These are phyloP conservation scores for Hypoxylon rubiginosum DNA, from an alignment of 2,329 filamentous ascomycete species.

Conservation along the genomic window DNA sequence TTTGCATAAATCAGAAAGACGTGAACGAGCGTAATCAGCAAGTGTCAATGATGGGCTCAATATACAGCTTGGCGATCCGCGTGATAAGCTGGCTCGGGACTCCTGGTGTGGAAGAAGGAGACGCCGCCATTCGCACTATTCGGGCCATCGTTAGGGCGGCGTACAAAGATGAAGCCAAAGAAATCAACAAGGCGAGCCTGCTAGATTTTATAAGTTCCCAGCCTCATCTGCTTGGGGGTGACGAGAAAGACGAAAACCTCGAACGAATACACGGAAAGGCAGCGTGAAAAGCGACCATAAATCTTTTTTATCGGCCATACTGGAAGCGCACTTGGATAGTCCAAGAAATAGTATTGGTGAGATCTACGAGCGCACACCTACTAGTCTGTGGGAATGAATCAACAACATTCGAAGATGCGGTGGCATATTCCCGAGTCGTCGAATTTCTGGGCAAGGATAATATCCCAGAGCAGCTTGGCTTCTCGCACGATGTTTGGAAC, in stretches of 20 bases:
- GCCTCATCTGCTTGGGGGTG: not conserved
- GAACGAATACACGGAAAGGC: not conserved
- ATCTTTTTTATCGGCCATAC: not conserved
- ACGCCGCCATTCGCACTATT: not conserved
- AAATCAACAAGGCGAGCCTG: not conserved
- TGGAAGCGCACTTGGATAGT: not conserved
- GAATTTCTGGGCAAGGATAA: not conserved
- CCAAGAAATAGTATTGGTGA: not conserved
- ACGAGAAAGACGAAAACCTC: not conserved
- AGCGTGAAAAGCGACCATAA: not conserved
- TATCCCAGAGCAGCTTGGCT: not conserved
- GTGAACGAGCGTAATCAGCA: not conserved
- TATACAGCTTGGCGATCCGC: not conserved
- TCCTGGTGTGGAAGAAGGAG: not conserved
- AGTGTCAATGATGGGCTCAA: not conserved
- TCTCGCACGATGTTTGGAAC: not conserved
- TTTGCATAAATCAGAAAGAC: not conserved
- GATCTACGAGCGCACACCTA: not conserved
- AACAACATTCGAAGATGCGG: not conserved
- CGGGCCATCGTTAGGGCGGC: not conserved
- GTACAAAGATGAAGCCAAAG: not conserved
- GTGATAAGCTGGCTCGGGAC: not conserved
- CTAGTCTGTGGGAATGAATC: not conserved
- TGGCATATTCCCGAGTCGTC: not conserved
- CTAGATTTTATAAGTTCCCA: not conserved